These are phyloP conservation scores for Microdochium bolleyi DNA, from an alignment of 2,329 filamentous ascomycete species.

Conservation along the genomic window DNA sequence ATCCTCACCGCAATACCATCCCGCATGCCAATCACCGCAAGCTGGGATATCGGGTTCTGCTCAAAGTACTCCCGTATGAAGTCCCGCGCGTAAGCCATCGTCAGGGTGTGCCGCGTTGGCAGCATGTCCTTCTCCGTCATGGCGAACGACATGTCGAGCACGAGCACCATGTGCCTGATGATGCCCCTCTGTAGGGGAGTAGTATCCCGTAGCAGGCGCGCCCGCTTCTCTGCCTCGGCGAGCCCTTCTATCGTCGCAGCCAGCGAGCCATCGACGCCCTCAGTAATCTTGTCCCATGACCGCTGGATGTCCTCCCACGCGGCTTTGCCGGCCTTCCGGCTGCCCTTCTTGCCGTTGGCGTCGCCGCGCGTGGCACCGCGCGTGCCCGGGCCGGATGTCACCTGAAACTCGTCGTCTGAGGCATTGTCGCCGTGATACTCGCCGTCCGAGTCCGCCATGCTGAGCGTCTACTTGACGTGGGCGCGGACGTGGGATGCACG, in stretches of 20 bases:
- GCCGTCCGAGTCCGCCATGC: constrained; percentile 67
- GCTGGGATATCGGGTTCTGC: constrained; percentile 95
- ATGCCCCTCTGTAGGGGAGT: constrained; percentile 94
- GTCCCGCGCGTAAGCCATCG: constrained; percentile 72
- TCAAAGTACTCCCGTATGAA: constrained; percentile 96
- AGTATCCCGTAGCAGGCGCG: constrained; percentile 79
- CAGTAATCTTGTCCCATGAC: constrained; percentile 67
- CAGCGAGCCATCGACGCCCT: constrained; percentile 72
- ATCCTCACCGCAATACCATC: constrained; percentile 83
- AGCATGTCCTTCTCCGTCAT: constrained; percentile 95
- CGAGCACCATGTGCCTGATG: constrained; percentile 88
- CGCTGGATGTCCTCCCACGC: constrained; percentile 61
- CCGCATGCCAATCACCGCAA: constrained; percentile 86
- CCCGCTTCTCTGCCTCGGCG: constrained; percentile 74
- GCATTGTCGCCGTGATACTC: constrained; percentile 57
- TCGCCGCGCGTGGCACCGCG: constrained; percentile 6
- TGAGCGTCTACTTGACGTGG: neutral
- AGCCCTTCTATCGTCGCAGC: constrained; percentile 63
- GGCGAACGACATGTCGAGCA: constrained; percentile 85
- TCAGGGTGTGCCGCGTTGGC: constrained; percentile 77
- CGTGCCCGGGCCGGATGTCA: constrained; percentile 25
- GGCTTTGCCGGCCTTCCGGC: constrained; percentile 32
- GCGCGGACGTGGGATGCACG: too few species aligned
- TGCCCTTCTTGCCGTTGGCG: constrained; percentile 15
- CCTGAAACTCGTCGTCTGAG: constrained; percentile 56